Conservation (phyloP, 768 basidiomycete genomes). For the Gelatoporia subvermispora region DNA sequence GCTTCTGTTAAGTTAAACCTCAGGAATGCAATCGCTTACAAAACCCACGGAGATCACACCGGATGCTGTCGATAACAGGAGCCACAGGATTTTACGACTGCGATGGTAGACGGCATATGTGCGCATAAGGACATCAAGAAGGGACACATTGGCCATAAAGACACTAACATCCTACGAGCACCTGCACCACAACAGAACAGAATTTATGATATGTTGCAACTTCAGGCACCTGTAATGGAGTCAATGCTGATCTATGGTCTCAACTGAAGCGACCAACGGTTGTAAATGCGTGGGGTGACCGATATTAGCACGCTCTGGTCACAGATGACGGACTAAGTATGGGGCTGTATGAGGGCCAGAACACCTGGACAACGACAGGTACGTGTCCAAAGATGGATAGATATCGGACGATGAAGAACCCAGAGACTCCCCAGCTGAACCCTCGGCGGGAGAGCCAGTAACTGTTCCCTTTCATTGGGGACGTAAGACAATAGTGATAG, state of each 20-base stretch:
- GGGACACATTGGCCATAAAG: not conserved
- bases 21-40: no score
- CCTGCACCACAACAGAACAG: not conserved
- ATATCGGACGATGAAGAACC: constrained; percentile 18
- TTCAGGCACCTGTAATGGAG: not conserved
- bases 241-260: no score
- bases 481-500: constrained; percentile 17
- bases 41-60: no score
- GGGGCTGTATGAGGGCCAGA: not conserved
- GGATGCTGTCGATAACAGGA: constrained; percentile 2
- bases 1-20: no score
- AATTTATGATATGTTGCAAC: constrained; percentile 1
- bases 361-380: constrained; percentile 6
- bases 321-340: not conserved
- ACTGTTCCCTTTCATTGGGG: constrained; percentile 11
- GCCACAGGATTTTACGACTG: constrained; percentile 11
- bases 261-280: no score
- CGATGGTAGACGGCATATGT: constrained; percentile 23
- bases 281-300: no score
- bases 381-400: constrained; percentile 10
- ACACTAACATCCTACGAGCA: constrained; percentile 4
- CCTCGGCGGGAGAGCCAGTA: constrained; percentile 9
- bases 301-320: no score
- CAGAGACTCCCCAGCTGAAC: not conserved
- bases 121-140: constrained; percentile 10